Evolutionary conservation across 805 yeast genomes (phyloP).

Genomic region (Schwanniomyces sp.): DNA sequence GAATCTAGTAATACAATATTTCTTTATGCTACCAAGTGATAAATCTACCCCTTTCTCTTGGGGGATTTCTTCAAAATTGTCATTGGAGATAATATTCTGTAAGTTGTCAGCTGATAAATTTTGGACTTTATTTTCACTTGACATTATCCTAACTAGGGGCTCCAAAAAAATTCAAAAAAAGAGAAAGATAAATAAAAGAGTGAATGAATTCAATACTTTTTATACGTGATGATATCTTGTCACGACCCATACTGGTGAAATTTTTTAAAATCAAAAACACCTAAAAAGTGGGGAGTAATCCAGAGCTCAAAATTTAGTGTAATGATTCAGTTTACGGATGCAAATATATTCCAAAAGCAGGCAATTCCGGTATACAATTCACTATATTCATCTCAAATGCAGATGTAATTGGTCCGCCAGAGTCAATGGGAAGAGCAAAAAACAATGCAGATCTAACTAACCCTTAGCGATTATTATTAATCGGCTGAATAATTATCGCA

Average conservation of each 20-base stretch:
- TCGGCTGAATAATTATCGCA: too few species aligned
- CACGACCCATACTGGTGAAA: neutral
- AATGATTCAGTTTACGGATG: neutral
- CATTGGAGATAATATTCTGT: neutral
- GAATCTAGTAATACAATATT: conserved; percentile 46
- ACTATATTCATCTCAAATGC: neutral
- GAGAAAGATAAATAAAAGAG: neutral
- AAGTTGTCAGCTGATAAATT: neutral
- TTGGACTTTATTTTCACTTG: neutral
- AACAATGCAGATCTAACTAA: too few species aligned
- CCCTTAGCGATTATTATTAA: too few species aligned
- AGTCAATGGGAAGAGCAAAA: too few species aligned
- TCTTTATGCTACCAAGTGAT: conserved; percentile 18
- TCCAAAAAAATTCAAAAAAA: neutral
- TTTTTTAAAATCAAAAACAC: neutral
- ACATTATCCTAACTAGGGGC: neutral
- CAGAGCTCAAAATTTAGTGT: neutral
- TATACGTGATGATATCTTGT: neutral
- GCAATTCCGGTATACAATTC: neutral
- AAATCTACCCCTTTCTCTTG: neutral
- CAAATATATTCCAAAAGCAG: neutral
- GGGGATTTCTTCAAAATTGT: neutral
- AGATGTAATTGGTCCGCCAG: neutral
- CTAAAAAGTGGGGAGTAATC: neutral
- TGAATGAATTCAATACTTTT: neutral